Evolutionary conservation across 1,284 basidiomycete genomes (phyloP), one percentile per base, ranked within the genome.

Genomic region (Veloboletus limbatus): DNA sequence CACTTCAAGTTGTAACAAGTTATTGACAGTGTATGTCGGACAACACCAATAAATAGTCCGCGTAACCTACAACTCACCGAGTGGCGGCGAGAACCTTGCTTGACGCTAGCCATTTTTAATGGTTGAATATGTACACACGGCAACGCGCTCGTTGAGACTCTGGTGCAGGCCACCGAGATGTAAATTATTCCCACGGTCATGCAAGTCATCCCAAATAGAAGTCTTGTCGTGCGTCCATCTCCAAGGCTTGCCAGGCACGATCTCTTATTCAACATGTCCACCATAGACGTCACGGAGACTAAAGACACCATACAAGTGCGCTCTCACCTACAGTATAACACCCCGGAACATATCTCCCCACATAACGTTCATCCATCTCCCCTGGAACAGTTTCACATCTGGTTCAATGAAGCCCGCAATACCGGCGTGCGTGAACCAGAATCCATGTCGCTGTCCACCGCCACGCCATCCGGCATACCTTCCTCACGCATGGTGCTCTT

Each of bases 401-500:
- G 93, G 93, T 90, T 97, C 69, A 78, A 78, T 31, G 75, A 82
- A 36, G 85, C 84, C 7, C 72, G 74, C 6, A 60, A 74, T 48
- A 59, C 73, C 50, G 69, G 67, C 43, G 90, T 95, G 6, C 68
- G 72, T 36, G 92, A 97, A 66, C 92, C 93, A 21, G 94, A 97
- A 66, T 85, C 89, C 8, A 88, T 97, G 82, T 77, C 84, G 4
- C 66, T 97, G 43, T 88, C 88, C 35, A 97, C 94, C 35, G 79
- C 82, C n/a, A 81, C 85, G 1, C 58, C 79, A 8, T 53, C 66
- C 1, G 88, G 87, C 34, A 77, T 92, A 49, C 96, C 96, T 14
- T 93, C 91, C 10, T 81, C 88, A 4, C 85, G 95, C 52, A 79
- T 92, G 61, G 95, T 98, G 40, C 82, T 98, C 53, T 83, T 98